Evolutionary conservation across 2,329 filamentous ascomycete genomes (phyloP).

Genomic region (Aspergillus fumigatus): DNA sequence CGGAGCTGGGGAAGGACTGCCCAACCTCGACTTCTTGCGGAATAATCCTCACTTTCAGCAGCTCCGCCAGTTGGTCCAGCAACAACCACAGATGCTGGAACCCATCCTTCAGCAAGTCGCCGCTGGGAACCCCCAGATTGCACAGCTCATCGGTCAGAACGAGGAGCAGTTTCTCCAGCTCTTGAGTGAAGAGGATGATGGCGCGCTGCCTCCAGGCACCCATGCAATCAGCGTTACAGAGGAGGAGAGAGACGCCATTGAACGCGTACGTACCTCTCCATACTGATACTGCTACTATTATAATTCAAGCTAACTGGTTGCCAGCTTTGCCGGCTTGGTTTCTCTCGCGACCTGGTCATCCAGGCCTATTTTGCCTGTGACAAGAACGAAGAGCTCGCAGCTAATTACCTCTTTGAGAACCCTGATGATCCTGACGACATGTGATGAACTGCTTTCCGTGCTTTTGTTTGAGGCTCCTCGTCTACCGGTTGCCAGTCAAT

Average conservation of each 20-base stretch:
- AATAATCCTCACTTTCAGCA: conserved; percentile 98
- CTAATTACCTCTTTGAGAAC: conserved; percentile 97
- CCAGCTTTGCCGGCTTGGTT: conserved; percentile 86
- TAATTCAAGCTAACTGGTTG: conserved; percentile 14
- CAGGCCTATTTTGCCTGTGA: conserved; percentile 99
- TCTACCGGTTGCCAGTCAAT: conserved; percentile 7
- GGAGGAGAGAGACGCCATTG: conserved; percentile 94
- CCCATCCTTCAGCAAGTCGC: conserved; percentile 95
- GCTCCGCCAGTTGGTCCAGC: conserved; percentile 91
- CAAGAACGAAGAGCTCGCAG: conserved; percentile 97
- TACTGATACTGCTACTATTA: background rate
- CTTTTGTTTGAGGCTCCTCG: background rate
- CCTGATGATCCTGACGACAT: conserved; percentile 68
- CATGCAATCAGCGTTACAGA: conserved; percentile 89
- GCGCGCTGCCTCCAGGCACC: conserved; percentile 71
- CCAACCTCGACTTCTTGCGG: conserved; percentile 87
- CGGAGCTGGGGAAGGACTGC: conserved; percentile 51
- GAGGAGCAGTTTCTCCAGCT: conserved; percentile 90
- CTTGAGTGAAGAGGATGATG: conserved; percentile 84
- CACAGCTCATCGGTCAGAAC: conserved; percentile 84
- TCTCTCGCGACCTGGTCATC: conserved; percentile 87
- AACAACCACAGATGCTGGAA: conserved; percentile 97
- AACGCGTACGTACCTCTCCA: conserved; percentile 61
- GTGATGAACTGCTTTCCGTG: conserved; percentile 15
- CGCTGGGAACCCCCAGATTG: conserved; percentile 89